phyloP scores from a whole-genome alignment of 768 basidiomycete species.

The Hortiboletus flavorubellus region DNA sequence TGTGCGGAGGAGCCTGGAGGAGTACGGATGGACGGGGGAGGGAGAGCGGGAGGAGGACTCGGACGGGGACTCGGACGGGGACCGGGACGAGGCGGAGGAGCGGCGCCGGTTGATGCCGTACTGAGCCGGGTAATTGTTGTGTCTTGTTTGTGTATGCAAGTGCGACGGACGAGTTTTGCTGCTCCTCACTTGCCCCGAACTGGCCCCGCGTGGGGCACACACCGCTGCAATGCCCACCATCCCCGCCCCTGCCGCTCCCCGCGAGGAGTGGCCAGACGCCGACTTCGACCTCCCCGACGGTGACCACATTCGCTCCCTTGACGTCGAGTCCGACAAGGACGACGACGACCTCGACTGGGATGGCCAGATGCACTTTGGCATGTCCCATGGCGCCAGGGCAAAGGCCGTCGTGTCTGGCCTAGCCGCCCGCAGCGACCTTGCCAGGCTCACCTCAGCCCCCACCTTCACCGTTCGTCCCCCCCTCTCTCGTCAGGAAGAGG shows the following conservation, averaged over 20 bases:
- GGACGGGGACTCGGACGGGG: too few relatives aligned
- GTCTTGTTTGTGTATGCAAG: conserved; percentile 17
- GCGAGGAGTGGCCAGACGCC: conserved; percentile 82
- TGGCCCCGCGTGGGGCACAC: background rate
- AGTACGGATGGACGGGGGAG: conserved; percentile 23
- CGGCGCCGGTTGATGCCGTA: background rate
- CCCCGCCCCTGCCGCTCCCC: conserved; percentile 34
- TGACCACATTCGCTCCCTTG: conserved; percentile 57
- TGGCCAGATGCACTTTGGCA: conserved; percentile 64
- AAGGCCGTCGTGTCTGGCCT: conserved; percentile 38
- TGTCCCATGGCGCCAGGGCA: conserved; percentile 51
- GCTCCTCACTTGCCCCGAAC: background rate
- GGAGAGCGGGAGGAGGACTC: conserved; percentile 16
- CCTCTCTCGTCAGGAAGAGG: conserved; percentile 42
- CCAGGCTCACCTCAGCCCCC: conserved; percentile 6
- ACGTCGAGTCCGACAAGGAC: conserved; percentile 59
- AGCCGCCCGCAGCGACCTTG: conserved; percentile 41
- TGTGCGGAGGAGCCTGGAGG: conserved; percentile 58
- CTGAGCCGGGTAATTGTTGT: conserved; percentile 6
- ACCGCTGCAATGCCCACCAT: conserved; percentile 48
- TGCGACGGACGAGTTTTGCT: background rate
- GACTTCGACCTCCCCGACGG: conserved; percentile 85
- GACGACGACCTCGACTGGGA: conserved; percentile 80
- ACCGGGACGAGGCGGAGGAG: background rate
- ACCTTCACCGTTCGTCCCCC: conserved; percentile 64